These are phyloP conservation scores for Leishmania braziliensis DNA, from an alignment of 208 protist species.

Conservation along the genomic window DNA sequence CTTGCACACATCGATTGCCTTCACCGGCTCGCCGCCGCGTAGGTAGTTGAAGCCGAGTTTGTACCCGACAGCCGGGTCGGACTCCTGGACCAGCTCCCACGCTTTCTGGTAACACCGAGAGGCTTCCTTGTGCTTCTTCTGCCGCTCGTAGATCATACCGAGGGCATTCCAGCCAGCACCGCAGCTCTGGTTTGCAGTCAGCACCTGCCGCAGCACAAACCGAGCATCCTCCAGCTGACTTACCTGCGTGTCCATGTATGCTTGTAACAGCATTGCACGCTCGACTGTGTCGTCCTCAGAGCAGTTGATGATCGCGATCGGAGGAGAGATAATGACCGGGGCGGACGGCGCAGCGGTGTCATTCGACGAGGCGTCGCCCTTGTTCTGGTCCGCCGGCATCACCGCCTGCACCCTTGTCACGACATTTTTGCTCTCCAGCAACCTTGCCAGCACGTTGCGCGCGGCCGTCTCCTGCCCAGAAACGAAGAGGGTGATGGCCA, in stretches of 20 bases:
- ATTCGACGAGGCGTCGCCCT: background rate
- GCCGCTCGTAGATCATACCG: slow-evolving; percentile 90
- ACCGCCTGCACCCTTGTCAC: slow-evolving; percentile 13
- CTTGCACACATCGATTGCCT: slow-evolving; percentile 95
- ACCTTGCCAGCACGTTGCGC: slow-evolving; percentile 43
- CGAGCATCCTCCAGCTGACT: slow-evolving; percentile 84
- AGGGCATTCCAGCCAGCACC: slow-evolving; percentile 83
- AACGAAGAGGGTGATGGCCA: slow-evolving; percentile 79
- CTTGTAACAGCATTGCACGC: slow-evolving; percentile 83
- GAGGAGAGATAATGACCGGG: slow-evolving; percentile 1
- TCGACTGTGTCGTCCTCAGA: slow-evolving; percentile 58
- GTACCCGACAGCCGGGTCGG: slow-evolving; percentile 91
- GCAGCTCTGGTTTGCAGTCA: slow-evolving; percentile 84
- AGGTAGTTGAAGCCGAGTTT: slow-evolving; percentile 97
- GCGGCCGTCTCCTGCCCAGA: slow-evolving; percentile 82
- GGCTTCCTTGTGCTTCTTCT: slow-evolving; percentile 88
- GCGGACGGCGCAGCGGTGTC: background rate
- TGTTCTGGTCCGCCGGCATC: slow-evolving; percentile 4
- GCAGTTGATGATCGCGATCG: slow-evolving; percentile 23
- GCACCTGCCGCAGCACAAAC: slow-evolving; percentile 54
- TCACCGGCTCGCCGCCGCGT: slow-evolving; percentile 91
- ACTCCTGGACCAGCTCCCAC: slow-evolving; percentile 91
- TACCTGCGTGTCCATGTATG: slow-evolving; percentile 84
- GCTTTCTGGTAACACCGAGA: slow-evolving; percentile 93
- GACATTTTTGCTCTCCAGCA: slow-evolving; percentile 29